Evolutionary conservation across 75 land plant species (phyloP).

Genomic region (Sequoia sempervirens): DNA sequence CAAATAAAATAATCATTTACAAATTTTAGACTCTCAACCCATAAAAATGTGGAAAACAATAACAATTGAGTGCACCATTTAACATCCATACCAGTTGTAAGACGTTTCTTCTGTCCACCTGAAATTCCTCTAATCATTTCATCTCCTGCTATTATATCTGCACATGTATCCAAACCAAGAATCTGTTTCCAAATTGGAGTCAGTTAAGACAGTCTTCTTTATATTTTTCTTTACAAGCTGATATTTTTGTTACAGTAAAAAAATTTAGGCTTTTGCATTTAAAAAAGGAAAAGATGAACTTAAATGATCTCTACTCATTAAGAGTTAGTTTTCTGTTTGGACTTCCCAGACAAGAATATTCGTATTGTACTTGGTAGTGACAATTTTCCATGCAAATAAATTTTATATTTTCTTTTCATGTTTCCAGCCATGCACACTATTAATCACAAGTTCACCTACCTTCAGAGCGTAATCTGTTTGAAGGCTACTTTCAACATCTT

Average conservation of each 20-base stretch:
- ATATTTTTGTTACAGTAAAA: neutral
- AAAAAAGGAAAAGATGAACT: neutral
- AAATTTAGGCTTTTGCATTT: neutral
- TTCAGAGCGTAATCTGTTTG: too few relatives aligned
- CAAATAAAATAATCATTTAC: neutral
- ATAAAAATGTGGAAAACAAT: neutral
- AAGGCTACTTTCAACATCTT: too few relatives aligned
- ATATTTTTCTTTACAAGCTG: neutral
- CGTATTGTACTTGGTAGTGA: neutral
- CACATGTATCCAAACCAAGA: constrained; percentile 33
- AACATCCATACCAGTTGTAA: constrained; percentile 22
- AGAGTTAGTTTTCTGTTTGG: neutral
- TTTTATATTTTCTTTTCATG: neutral
- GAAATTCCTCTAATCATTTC: constrained; percentile 33
- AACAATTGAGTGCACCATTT: neutral
- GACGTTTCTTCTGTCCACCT: constrained; percentile 33
- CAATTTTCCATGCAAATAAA: neutral
- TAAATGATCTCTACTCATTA: neutral
- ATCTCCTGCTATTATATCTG: constrained; percentile 26
- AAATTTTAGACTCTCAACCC: neutral
- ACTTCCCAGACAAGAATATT: too few relatives aligned
- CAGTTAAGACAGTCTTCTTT: neutral
- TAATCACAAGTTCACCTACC: too few relatives aligned
- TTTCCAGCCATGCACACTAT: neutral
- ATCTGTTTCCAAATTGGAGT: neutral